Conservation (phyloP, 129 eudicot genomes). For the Dittrichia graveolens region DNA sequence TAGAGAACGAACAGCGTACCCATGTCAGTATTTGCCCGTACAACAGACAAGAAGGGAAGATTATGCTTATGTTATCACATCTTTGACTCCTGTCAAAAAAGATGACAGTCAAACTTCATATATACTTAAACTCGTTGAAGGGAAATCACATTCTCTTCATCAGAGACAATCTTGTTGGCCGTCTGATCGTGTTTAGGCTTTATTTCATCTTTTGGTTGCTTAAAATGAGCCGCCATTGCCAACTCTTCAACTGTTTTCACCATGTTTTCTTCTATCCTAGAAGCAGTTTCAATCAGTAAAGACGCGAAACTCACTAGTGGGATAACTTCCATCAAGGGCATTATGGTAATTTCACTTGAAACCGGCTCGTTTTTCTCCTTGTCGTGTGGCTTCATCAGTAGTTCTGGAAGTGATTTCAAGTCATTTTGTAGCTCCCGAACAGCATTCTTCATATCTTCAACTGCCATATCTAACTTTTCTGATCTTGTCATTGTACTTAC, state of each 20-base stretch:
- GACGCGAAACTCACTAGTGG: conserved; percentile 65
- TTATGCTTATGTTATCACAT: conserved; percentile 6
- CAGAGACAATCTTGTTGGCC: conserved; percentile 4
- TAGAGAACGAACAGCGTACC: too few relatives aligned
- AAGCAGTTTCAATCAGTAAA: conserved; percentile 51
- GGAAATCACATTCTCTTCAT: conserved; percentile 30
- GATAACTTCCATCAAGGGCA: conserved; percentile 45
- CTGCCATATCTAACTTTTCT: conserved; percentile 28
- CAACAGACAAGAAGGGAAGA: too few relatives aligned
- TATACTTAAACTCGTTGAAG: conserved; percentile 42
- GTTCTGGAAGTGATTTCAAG: conserved; percentile 45
- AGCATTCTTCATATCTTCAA: conserved; percentile 52
- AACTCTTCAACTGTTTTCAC: conserved; percentile 61
- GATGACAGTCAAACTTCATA: conserved; percentile 16
- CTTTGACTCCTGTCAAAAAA: conserved; percentile 21
- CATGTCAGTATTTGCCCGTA: too few relatives aligned
- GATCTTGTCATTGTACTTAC: conserved; percentile 59
- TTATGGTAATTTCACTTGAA: conserved; percentile 9
- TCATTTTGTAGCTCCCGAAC: conserved; percentile 44
- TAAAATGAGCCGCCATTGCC: conserved; percentile 49
- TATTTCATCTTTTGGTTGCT: conserved; percentile 33
- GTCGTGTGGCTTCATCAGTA: conserved; percentile 23
- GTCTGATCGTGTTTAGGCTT: conserved; percentile 30
- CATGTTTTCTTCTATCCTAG: conserved; percentile 55
- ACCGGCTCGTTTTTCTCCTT: conserved; percentile 23